Conservation (phyloP, 371 early-diverging fungal genomes). For the Rhizopus stolonifer region DNA sequence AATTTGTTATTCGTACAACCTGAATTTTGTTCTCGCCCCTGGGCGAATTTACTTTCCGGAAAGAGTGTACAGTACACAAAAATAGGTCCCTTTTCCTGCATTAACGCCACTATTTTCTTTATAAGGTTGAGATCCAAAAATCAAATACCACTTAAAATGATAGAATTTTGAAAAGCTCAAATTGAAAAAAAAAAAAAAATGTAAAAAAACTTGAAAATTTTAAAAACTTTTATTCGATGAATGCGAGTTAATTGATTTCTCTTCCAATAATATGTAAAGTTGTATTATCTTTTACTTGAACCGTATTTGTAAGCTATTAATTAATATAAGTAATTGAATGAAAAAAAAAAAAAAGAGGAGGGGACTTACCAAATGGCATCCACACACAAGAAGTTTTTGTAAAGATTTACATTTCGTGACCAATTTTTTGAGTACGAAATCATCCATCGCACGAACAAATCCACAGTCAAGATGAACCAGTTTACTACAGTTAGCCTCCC, state of each 20-base stretch:
- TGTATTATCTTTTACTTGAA: background rate
- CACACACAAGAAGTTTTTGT: slow-evolving; percentile 63
- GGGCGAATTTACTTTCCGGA: too few species aligned
- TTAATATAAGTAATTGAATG: background rate
- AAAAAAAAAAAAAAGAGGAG: background rate
- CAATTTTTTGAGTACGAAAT: slow-evolving; percentile 60
- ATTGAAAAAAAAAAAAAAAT: background rate
- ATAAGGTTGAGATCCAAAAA: too few species aligned
- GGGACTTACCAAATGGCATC: slow-evolving; percentile 55
- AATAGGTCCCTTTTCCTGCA: too few species aligned
- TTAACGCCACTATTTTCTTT: too few species aligned
- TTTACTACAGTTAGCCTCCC: slow-evolving; percentile 28
- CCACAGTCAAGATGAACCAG: slow-evolving; percentile 64
- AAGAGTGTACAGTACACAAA: too few species aligned
- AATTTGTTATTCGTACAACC: too few species aligned
- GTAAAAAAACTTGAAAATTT: too few species aligned
- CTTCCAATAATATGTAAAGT: slow-evolving; percentile 9
- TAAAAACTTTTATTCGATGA: too few species aligned
- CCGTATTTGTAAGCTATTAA: slow-evolving; percentile 1
- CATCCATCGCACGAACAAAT: slow-evolving; percentile 75
- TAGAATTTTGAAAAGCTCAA: too few species aligned
- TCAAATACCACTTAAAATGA: too few species aligned
- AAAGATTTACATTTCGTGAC: slow-evolving; percentile 47
- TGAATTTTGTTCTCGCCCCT: too few species aligned
- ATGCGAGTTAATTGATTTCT: slow-evolving; percentile 3